Percentiles rank a stretch among this genome's conserved stretches.
Conservation (phyloP, 2,329 filamentous ascomycete species). For the Epichloe sibirici region DNA sequence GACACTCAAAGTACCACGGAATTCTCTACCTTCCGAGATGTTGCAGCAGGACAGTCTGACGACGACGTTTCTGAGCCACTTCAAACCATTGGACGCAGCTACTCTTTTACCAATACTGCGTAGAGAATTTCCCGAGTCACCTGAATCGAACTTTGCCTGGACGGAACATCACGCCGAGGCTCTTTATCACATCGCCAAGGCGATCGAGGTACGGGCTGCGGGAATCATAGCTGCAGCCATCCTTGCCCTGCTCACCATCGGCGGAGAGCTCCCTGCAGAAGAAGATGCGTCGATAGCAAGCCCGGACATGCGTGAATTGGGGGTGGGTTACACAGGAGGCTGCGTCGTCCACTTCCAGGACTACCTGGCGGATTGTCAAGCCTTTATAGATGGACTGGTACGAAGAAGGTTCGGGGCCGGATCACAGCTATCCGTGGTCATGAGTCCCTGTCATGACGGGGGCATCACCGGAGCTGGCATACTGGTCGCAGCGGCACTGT, state of each 20-base stretch:
- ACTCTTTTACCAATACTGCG: constrained; percentile 35
- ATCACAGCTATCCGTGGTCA: constrained; percentile 30
- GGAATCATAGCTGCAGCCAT: constrained; percentile 63
- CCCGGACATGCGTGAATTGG: constrained; percentile 38
- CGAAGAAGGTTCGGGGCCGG: constrained; percentile 14
- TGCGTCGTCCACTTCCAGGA: constrained; percentile 72
- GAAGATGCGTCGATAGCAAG: constrained; percentile 6
- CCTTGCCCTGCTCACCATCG: constrained; percentile 55
- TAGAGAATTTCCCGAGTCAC: constrained; percentile 38
- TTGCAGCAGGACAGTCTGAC: constrained; percentile 49
- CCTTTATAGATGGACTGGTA: constrained; percentile 48
- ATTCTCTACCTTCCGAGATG: constrained; percentile 42
- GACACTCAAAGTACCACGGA: constrained; percentile 24
- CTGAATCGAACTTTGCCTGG: constrained; percentile 46
- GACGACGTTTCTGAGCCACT: constrained; percentile 62
- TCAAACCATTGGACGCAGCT: constrained; percentile 40
- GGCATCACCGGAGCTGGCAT: constrained; percentile 51
- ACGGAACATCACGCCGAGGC: constrained; percentile 43
- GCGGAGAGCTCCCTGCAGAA: constrained; percentile 47
- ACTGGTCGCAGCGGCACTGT: constrained; percentile 33
- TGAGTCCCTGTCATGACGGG: constrained; percentile 48
- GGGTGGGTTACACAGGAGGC: constrained; percentile 69
- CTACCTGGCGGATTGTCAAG: constrained; percentile 58
- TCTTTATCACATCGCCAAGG: constrained; percentile 54
- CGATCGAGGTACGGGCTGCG: constrained; percentile 60